Percentiles rank a stretch among this genome's conserved stretches.
These are phyloP conservation scores for Cordyceps pruinosa DNA, from an alignment of 2,329 filamentous ascomycete species.

Conservation along the genomic window DNA sequence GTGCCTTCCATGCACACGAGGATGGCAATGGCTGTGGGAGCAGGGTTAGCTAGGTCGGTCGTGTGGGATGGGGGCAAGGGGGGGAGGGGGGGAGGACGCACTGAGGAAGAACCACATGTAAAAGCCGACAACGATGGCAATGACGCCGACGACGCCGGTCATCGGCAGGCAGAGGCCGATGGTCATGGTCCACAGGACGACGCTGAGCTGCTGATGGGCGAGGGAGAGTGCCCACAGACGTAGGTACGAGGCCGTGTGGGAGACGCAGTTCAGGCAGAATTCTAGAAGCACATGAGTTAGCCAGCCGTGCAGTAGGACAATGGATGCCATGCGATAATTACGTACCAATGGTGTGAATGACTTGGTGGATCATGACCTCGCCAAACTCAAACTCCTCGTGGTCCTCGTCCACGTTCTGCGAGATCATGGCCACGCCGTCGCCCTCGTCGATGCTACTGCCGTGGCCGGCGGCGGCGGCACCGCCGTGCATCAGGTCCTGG, in stretches of 20 bases:
- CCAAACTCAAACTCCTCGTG: constrained; percentile 97
- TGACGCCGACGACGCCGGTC: constrained; percentile 60
- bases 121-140: constrained; percentile 78
- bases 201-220: constrained; percentile 93
- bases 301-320: background rate
- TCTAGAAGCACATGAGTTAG: constrained; percentile 48
- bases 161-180: constrained; percentile 67
- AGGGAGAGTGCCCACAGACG: constrained; percentile 97
- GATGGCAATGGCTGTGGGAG: constrained; percentile 42
- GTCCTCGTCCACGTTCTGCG: constrained; percentile 75
- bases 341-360: constrained; percentile 96
- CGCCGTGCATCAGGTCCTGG: constrained; percentile 42
- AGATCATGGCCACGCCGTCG: constrained; percentile 81
- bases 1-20: constrained; percentile 94
- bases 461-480: constrained; percentile 36
- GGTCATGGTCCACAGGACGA: constrained; percentile 96
- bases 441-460: constrained; percentile 59
- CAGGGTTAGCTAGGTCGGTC: constrained; percentile 23
- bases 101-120: constrained; percentile 84
- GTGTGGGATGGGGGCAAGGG: background rate
- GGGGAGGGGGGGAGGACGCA: constrained; percentile 22
- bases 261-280: constrained; percentile 98
- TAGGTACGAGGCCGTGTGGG: constrained; percentile 96
- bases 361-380: constrained; percentile 97
- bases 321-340: constrained; percentile 10